A percentile compares a stretch with the other conserved stretches of the same genome.
Conservation (phyloP, 495 filamentous ascomycete genomes). For the Annulohypoxylon maeteangense region DNA sequence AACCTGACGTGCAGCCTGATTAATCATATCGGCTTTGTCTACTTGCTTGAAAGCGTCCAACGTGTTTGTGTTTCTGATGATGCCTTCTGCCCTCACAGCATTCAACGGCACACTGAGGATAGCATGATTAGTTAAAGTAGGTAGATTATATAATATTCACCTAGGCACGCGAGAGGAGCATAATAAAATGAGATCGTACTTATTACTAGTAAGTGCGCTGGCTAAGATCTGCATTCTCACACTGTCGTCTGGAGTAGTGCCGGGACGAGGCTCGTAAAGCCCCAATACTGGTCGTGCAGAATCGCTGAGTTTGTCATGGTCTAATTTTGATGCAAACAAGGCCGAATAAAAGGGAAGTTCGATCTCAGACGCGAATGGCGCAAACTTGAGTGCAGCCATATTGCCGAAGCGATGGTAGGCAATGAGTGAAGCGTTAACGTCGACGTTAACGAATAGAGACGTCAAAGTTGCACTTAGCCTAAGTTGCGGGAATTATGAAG, state of each 20-base stretch:
- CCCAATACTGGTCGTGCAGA: constrained; percentile 88
- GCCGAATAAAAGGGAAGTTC: constrained; percentile 94
- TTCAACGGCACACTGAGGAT: constrained; percentile 72
- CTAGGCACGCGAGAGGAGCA: neutral
- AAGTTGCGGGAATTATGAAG: constrained; percentile 4
- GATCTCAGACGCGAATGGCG: constrained; percentile 90
- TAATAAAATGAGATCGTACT: constrained; percentile 63
- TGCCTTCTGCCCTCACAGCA: constrained; percentile 86
- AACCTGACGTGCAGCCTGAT: constrained; percentile 79
- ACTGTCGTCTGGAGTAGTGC: constrained; percentile 73
- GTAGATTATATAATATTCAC: neutral
- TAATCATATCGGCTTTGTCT: constrained; percentile 77
- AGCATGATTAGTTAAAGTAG: constrained; percentile 14
- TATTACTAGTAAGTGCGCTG: constrained; percentile 81
- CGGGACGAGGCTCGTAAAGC: constrained; percentile 82
- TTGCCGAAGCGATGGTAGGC: constrained; percentile 3
- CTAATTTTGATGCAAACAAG: constrained; percentile 88
- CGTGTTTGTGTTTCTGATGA: constrained; percentile 96
- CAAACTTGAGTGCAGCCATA: constrained; percentile 67
- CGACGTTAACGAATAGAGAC: neutral
- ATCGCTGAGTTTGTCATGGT: constrained; percentile 95
- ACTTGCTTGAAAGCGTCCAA: constrained; percentile 88
- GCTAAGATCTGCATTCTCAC: constrained; percentile 89
- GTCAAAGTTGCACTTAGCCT: constrained; percentile 1
- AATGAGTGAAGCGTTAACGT: neutral